Conservation (phyloP, 257 asterid species). For the Solanum microdontum region DNA sequence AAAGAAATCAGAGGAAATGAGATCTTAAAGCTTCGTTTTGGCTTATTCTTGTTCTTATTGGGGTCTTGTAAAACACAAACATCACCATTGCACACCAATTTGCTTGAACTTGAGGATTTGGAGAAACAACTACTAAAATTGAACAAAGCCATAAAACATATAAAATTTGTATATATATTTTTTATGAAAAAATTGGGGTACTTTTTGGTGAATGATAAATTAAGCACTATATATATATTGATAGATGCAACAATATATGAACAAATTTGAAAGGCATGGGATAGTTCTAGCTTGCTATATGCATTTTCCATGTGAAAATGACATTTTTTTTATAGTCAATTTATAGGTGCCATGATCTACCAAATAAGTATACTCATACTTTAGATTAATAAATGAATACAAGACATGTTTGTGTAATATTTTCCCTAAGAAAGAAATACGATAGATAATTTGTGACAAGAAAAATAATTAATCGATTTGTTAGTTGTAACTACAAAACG, state of each 20-base stretch:
- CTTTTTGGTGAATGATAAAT: not conserved
- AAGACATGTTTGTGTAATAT: not conserved
- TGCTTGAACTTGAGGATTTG: not conserved
- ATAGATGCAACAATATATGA: not conserved
- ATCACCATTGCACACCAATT: not conserved
- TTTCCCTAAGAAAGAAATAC: not conserved
- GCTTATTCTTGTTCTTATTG: not conserved
- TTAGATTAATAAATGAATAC: not conserved
- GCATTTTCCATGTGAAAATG: not conserved
- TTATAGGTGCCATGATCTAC: not conserved
- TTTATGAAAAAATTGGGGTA: not conserved
- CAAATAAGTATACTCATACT: not conserved
- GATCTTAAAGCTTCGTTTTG: not conserved
- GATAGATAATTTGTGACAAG: rapidly evolving
- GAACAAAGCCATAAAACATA: not conserved
- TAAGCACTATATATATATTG: not conserved
- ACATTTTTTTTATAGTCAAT: not conserved
- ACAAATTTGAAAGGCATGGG: not conserved
- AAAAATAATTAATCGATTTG: not conserved
- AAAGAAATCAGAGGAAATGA: not conserved
- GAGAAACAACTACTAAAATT: not conserved
- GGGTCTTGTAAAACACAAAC: not conserved
- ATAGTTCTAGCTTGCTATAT: not conserved
- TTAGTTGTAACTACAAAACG: not conserved
- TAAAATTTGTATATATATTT: not conserved